phyloP scores from a whole-genome alignment of 371 early-diverging fungal species.

The Apophysomyces ossiformis region DNA sequence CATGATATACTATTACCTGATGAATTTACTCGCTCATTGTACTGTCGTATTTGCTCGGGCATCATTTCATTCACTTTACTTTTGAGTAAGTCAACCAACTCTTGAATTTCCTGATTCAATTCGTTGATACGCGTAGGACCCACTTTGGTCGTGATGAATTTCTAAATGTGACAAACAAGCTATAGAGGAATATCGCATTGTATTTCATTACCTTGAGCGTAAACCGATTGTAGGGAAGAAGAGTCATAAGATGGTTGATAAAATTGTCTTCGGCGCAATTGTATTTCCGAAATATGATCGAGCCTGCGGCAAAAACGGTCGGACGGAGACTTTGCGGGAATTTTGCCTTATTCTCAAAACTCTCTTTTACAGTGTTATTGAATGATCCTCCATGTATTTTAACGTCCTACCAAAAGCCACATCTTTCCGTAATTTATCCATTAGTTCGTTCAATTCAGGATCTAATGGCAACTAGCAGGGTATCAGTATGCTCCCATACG shows the following conservation, averaged over 20 bases:
- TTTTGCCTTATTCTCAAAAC: slow-evolving; percentile 46
- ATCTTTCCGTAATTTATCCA: slow-evolving; percentile 33
- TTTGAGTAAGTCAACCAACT: slow-evolving; percentile 30
- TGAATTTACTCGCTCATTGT: slow-evolving; percentile 31
- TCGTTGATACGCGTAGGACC: slow-evolving; percentile 44
- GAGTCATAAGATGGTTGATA: slow-evolving; percentile 47
- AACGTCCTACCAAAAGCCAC: slow-evolving; percentile 14
- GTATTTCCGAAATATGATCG: slow-evolving; percentile 38
- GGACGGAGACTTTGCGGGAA: slow-evolving; percentile 53
- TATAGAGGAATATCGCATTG: too few species aligned
- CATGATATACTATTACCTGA: slow-evolving; percentile 20
- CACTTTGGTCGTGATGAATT: slow-evolving; percentile 47
- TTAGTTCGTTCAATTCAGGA: slow-evolving; percentile 31
- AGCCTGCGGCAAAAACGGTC: slow-evolving; percentile 47
- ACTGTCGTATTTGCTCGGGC: slow-evolving; percentile 39
- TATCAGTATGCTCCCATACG: neutral
- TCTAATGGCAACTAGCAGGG: slow-evolving; percentile 32
- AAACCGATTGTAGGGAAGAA: slow-evolving; percentile 59
- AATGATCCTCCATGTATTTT: neutral
- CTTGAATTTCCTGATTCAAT: slow-evolving; percentile 43
- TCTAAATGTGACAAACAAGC: slow-evolving; percentile 20
- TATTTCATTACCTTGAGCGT: slow-evolving; percentile 46
- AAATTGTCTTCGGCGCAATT: slow-evolving; percentile 47
- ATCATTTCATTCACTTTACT: slow-evolving; percentile 39
- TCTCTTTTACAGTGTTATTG: slow-evolving; percentile 18